Percentiles rank a stretch among this genome's conserved stretches.
phyloP scores from a whole-genome alignment of 208 protist genomes.

The Leishmania gerbilli region DNA sequence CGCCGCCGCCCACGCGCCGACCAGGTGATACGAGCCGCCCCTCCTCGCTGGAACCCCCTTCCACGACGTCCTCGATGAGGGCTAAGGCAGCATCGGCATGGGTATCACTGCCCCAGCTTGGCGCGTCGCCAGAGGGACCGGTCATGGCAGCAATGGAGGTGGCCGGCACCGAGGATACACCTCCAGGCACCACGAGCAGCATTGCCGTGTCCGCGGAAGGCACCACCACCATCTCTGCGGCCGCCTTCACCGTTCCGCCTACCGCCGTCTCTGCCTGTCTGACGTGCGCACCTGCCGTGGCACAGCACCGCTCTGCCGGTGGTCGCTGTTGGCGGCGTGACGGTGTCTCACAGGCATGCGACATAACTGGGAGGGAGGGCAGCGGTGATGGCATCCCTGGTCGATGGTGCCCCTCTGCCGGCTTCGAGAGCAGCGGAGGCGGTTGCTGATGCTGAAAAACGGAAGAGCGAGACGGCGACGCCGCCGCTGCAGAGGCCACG shows the following conservation, averaged over 20 bases:
- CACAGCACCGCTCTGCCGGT: neutral
- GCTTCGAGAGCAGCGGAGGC: neutral
- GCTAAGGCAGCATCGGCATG: constrained; percentile 20
- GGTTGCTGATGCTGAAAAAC: neutral
- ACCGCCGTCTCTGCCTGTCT: neutral
- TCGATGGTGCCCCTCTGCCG: neutral
- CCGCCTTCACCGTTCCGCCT: neutral
- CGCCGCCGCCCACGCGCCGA: neutral
- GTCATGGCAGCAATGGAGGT: constrained; percentile 11
- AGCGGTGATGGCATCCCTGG: neutral
- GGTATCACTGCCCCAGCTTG: constrained; percentile 12
- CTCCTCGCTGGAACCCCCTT: neutral
- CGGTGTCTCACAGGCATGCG: neutral
- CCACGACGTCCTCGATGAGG: constrained; percentile 16
- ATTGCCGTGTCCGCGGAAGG: neutral
- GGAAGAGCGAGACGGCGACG: neutral
- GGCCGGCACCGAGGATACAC: constrained; percentile 9
- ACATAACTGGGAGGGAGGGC: neutral
- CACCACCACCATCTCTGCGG: too few relatives aligned
- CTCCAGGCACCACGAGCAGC: constrained; percentile 18
- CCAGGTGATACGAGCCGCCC: neutral
- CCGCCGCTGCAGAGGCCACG: too few relatives aligned
- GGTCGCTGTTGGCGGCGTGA: neutral
- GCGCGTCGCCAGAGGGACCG: constrained; percentile 7
- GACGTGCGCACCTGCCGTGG: neutral